Base-by-base conservation (phyloP, 495 filamentous ascomycete species). In the Lepidopterella palustris region DNA sequence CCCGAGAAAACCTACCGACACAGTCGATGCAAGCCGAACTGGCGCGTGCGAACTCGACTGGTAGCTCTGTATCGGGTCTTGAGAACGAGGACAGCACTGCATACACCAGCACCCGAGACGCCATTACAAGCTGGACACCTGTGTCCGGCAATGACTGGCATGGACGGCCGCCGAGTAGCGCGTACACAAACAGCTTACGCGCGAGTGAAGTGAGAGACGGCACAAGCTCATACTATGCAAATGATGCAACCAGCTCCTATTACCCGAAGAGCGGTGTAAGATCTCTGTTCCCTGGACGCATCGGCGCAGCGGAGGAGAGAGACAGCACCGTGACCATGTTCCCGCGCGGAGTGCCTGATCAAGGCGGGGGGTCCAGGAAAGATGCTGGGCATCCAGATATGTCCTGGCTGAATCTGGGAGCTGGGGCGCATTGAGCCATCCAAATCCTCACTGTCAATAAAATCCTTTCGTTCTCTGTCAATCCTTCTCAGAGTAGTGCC, bases 81-180 rank as follows among this genome's bases (percentile, higher is more conserved):
- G 63, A 58, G 23, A 39, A 49, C 11, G 47, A 63, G 25, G 55
- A 62, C 35, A 51, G 56, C 45, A 58, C 60, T 47, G 23, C 13
- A 4, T 57, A 20, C 28, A 57, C 21, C 5, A 23, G 35, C 40
- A 45, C 18, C 11, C 47, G 59, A 40, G 47, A 23, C 4, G 53
- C 65, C 42, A 49, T 59, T 5, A 58, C 64, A 24, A 61, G 45
- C 54, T 67, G 61, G 60, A 64, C 64, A 28, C 64, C 67, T 2
- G 59, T 67, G 24, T 53, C 53, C 20, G 51, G 51, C 20, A 31
- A 29, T 28, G 28, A 48, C 24, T 49, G 40, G 40, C 39, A 68
- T 55, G 72, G 65, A 74, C 80, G 80, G 3, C 76, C 79, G 6
- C 53, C 76, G 0, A 87, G 83, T 71, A 88, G 83, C 65, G 76